A percentile compares a stretch with the other conserved stretches of the same genome.
phyloP scores from a whole-genome alignment of 2,329 filamentous ascomycete genomes.

The Pestalotiopsis sp. region DNA sequence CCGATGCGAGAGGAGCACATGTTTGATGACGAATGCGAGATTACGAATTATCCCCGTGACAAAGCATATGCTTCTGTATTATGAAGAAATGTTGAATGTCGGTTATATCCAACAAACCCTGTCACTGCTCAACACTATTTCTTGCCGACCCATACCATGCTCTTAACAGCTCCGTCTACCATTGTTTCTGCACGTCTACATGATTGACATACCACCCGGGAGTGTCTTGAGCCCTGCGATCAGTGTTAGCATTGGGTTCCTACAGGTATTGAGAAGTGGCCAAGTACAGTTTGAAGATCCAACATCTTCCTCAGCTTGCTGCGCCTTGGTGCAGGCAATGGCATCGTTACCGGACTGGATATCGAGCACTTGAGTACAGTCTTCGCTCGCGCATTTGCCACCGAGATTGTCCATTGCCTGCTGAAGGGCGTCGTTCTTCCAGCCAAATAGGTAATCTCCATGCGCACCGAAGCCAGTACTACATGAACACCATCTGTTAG shows the following conservation, averaged over 20 bases:
- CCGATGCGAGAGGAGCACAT: too few relatives aligned
- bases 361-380: background rate
- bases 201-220: background rate
- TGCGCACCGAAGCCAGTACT: constrained; percentile 10
- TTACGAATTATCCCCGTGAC: too few relatives aligned
- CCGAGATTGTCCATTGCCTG: background rate
- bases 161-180: too few relatives aligned
- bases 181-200: background rate
- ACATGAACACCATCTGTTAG: background rate
- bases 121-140: too few relatives aligned
- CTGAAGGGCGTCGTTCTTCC: constrained; percentile 15
- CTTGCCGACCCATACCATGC: too few relatives aligned
- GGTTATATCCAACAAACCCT: too few relatives aligned
- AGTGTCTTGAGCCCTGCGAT: constrained; percentile 8
- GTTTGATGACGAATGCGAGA: too few relatives aligned
- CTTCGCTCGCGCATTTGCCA: background rate
- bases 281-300: background rate
- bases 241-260: background rate
- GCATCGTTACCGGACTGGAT: background rate
- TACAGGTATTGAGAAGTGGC: rapidly evolving
- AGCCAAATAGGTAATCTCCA: constrained; percentile 16
- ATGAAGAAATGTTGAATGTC: too few relatives aligned
- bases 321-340: background rate
- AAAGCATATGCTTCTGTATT: too few relatives aligned
- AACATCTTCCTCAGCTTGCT: background rate